Evolutionary conservation across 495 filamentous ascomycete genomes (phyloP).

Genomic region (Neurospora cerealis): DNA sequence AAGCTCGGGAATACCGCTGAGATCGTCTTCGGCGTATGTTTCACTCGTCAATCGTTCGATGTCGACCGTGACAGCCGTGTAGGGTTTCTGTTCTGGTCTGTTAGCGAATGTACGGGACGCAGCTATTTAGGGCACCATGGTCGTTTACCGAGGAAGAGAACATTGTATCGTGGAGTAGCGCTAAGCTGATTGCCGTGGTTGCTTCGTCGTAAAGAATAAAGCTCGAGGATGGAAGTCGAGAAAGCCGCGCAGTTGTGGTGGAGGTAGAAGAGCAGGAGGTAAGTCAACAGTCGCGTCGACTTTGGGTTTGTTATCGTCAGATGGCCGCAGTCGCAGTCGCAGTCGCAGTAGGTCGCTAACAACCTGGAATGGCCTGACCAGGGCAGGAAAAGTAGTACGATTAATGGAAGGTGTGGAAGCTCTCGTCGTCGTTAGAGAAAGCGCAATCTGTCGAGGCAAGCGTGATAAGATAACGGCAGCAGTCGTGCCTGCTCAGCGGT

Average conservation of each 20-base stretch:
- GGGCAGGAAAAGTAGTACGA: neutral
- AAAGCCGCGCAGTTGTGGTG: neutral
- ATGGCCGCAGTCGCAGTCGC: neutral
- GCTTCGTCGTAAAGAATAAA: neutral
- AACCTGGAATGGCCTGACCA: neutral
- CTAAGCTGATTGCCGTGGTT: neutral
- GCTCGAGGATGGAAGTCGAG: neutral
- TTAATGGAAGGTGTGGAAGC: neutral
- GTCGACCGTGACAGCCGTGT: conserved; percentile 87
- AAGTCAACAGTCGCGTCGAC: neutral
- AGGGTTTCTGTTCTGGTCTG: conserved; percentile 70
- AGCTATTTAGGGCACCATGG: neutral
- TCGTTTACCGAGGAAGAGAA: neutral
- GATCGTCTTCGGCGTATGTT: conserved; percentile 79
- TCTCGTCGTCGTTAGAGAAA: neutral
- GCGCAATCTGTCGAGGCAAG: neutral
- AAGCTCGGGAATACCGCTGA: conserved; percentile 84
- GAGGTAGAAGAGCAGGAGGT: neutral
- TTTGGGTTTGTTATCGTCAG: neutral
- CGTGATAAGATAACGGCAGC: neutral
- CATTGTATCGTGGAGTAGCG: neutral
- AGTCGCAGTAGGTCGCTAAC: neutral
- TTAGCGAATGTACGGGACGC: neutral
- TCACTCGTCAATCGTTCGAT: conserved; percentile 87
- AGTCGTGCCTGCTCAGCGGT: neutral